These are phyloP conservation scores for Dictyostelium citrinum DNA, from an alignment of 78 protist species.

Conservation along the genomic window DNA sequence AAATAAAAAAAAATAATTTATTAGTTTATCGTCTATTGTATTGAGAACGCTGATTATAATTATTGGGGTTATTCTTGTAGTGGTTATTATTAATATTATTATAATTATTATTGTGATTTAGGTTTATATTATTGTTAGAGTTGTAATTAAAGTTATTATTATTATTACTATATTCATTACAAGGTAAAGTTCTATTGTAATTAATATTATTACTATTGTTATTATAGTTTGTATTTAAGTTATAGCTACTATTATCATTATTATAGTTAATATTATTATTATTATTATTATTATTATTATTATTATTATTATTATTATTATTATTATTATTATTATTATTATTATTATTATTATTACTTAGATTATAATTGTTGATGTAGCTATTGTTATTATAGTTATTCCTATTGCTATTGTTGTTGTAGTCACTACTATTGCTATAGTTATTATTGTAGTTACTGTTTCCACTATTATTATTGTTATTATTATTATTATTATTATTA, in stretches of 20 bases:
- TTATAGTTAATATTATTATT: too few relatives aligned
- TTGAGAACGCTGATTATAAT: background rate
- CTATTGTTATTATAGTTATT: background rate
- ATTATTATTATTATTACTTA: too few relatives aligned
- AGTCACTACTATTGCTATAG: background rate
- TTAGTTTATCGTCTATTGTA: background rate
- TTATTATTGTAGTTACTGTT: background rate
- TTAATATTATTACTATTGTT: background rate
- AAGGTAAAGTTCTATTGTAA: too few relatives aligned
- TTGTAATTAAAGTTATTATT: background rate
- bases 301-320: background rate
- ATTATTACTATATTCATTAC: background rate
- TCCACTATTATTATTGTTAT: background rate
- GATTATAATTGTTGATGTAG: background rate
- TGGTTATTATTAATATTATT: background rate
- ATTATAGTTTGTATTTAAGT: too few relatives aligned
- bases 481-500: background rate
- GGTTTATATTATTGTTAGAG: background rate
- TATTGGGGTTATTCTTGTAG: background rate
- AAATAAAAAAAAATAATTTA: background rate
- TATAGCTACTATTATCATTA: too few relatives aligned
- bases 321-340: background rate
- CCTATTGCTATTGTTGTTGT: background rate
- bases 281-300: too few relatives aligned
- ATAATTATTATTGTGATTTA: background rate